Evolutionary conservation across 805 yeast species (phyloP).

Genomic region (Candida taoyuanica): DNA sequence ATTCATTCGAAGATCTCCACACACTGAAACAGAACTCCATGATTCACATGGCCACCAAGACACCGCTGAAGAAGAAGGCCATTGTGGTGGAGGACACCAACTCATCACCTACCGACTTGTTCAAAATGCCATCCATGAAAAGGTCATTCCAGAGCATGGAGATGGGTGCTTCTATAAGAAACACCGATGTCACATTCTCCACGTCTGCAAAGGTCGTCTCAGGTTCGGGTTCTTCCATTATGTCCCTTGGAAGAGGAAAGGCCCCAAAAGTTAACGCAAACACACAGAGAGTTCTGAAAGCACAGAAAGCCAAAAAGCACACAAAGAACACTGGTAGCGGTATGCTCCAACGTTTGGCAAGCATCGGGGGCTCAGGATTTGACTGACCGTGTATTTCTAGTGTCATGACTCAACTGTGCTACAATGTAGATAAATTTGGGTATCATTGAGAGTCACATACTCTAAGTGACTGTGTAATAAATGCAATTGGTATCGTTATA

Average conservation of each 20-base stretch:
- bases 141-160: conserved; percentile 41
- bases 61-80: conserved; percentile 20
- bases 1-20: conserved; percentile 40
- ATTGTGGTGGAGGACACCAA: conserved; percentile 17
- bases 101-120: conserved; percentile 21
- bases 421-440: too few relatives aligned
- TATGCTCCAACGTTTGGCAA: conserved; percentile 12
- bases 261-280: conserved; percentile 8
- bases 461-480: too few relatives aligned
- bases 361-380: conserved; percentile 9
- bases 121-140: conserved; percentile 39
- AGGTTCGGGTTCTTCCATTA: conserved; percentile 54
- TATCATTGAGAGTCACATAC: too few relatives aligned
- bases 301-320: conserved; percentile 19
- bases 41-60: conserved; percentile 29
- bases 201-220: conserved; percentile 51
- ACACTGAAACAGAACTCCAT: conserved; percentile 42
- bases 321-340: conserved; percentile 7
- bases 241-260: conserved; percentile 39
- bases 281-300: conserved; percentile 24
- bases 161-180: conserved; percentile 34
- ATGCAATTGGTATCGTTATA: too few relatives aligned
- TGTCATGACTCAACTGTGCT: too few relatives aligned
- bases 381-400: conserved; percentile 2
- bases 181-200: conserved; percentile 46